phyloP scores from a whole-genome alignment of 2,329 filamentous ascomycete species.

The Ophiostoma quercus region DNA sequence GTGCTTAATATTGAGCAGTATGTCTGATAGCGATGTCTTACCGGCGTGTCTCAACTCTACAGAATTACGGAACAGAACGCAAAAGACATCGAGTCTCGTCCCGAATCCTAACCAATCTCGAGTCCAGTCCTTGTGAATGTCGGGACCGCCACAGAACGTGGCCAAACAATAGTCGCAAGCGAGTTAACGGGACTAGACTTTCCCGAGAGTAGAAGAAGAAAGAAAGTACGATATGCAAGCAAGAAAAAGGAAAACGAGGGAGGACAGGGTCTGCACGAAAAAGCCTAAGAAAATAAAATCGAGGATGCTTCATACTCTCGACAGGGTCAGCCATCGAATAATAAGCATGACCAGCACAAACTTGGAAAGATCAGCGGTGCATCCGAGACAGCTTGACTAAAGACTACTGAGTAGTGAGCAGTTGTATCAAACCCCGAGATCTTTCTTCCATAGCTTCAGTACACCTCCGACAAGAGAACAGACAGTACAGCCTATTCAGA shows the following conservation, averaged over 20 bases:
- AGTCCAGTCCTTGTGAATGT: background rate
- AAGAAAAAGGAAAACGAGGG: background rate
- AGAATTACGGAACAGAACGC: background rate
- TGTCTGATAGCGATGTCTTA: constrained; percentile 1
- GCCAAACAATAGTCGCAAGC: background rate
- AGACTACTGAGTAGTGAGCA: background rate
- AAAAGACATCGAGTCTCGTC: background rate
- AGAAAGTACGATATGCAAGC: background rate
- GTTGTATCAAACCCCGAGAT: constrained; percentile 1
- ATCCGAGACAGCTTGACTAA: background rate
- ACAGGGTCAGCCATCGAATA: background rate
- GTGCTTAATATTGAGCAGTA: background rate
- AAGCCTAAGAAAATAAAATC: background rate
- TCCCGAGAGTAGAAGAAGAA: background rate
- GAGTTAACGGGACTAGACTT: background rate
- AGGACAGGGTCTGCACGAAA: background rate
- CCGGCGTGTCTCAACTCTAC: too few relatives aligned
- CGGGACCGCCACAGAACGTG: constrained; percentile 9
- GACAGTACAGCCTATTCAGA: background rate
- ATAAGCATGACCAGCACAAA: background rate
- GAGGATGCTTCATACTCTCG: background rate
- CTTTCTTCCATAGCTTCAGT: background rate
- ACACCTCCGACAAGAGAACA: background rate
- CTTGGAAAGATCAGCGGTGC: constrained; percentile 1
- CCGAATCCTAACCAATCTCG: too few relatives aligned